Percentiles rank a stretch among this genome's conserved stretches.
phyloP scores from a whole-genome alignment of 129 eudicot species.

The Lactuca saligna region DNA sequence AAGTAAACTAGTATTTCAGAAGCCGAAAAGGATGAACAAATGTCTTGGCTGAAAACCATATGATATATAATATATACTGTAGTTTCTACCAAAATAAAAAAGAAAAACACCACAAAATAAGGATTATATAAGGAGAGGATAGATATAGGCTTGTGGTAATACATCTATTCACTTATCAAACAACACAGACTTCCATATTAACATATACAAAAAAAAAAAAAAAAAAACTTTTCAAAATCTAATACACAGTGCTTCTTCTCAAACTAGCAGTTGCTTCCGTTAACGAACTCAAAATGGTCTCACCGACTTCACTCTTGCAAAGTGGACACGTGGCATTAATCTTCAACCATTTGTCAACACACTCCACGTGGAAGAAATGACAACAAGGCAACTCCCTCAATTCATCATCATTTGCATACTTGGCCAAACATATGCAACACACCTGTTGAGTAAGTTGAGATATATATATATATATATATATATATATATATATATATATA shows the following conservation, averaged over 20 bases:
- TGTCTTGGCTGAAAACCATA: too few relatives aligned
- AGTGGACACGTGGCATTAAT: conserved; percentile 86
- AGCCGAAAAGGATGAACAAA: too few relatives aligned
- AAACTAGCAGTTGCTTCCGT: conserved; percentile 66
- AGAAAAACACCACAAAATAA: conserved; percentile 9
- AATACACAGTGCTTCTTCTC: conserved; percentile 40
- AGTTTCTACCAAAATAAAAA: conserved; percentile 15
- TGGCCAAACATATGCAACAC: conserved; percentile 91
- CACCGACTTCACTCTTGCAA: conserved; percentile 93
- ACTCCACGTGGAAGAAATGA: conserved; percentile 87
- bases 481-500: too few relatives aligned
- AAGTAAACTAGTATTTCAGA: too few relatives aligned
- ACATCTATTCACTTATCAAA: conserved; percentile 28
- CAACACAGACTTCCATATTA: conserved; percentile 19
- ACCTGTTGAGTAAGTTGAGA: conserved; percentile 48
- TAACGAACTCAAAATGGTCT: conserved; percentile 56
- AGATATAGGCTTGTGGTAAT: conserved; percentile 9
- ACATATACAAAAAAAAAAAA: conserved; percentile 30
- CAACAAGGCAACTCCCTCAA: conserved; percentile 80
- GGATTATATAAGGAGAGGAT: background rate
- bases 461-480: too few relatives aligned
- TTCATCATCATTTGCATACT: conserved; percentile 85
- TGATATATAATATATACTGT: background rate
- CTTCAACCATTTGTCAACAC: conserved; percentile 95
- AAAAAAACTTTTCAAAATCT: conserved; percentile 1